Evolutionary conservation across 352 stramenopile genomes (phyloP), one percentile per base, ranked within the genome.

Genomic region (Phytophthora parvispora): DNA sequence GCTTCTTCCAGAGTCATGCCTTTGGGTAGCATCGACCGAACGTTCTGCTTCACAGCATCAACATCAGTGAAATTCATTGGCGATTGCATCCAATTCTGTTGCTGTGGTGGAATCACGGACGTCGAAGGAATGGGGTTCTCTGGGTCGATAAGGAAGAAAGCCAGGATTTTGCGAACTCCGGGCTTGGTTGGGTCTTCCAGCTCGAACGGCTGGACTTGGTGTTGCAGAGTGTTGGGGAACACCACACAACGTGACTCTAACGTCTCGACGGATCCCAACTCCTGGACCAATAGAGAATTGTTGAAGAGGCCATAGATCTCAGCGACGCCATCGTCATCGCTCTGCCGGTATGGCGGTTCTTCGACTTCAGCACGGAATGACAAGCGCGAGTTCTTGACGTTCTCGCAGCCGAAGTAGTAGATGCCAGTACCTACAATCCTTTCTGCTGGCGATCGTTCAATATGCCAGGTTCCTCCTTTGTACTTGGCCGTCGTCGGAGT

Each of bases 101-200:
- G 77, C 47, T 87, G 79, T 3, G 74, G 76, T 27, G 77, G 66
- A 2, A 90, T 80, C 13, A 73, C 57, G 0, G 64, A 61, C 1
- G 72, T 86, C 29, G 77, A 87, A 18, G 71, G 62, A 18, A 84
- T 69, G 7, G 52, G 27, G 6, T 51, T 61, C 2, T 64, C 38
- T 6, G 74, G 79, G 24, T 90, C 68, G 18, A 90, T 43, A 9
- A 87, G 56, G 43, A 90, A 88, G 48, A 87, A 83, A 15, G 62
- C 75, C 18, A 85, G 24, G 64, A 88, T 87, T 47, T 85, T 86
- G 42, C 74, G 77, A 12, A 60, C 42, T n/a, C 79, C 79, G 9
- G 74, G 63, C 29, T 72, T 64, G 8, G 34, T 74, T 13, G 56
- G 24, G 52, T 84, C 77, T 10, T 52, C 38, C 10, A 90, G 54